Evolutionary conservation across 352 stramenopile species (phyloP).

Genomic region (Detonula confervacea): DNA sequence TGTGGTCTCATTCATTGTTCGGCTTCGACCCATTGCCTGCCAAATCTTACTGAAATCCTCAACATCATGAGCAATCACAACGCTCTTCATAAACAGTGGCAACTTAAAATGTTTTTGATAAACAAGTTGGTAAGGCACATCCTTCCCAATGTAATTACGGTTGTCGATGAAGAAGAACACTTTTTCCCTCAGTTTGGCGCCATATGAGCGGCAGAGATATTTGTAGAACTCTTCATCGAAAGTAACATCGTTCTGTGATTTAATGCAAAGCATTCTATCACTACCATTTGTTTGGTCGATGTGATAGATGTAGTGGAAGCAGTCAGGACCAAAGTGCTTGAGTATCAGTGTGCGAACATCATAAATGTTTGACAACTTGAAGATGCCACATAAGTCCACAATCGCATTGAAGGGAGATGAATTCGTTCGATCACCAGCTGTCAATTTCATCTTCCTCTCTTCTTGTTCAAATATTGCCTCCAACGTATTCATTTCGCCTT

Average conservation of each 20-base stretch:
- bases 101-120: constrained; percentile 62
- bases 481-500: constrained; percentile 64
- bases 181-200: constrained; percentile 47
- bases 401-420: constrained; percentile 64
- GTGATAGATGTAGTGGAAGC: constrained; percentile 74
- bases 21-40: constrained; percentile 73
- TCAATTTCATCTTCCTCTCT: constrained; percentile 18
- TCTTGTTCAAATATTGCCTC: constrained; percentile 62
- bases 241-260: constrained; percentile 66
- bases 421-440: background rate
- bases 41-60: constrained; percentile 75
- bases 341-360: constrained; percentile 61
- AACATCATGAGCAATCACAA: constrained; percentile 74
- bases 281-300: constrained; percentile 68
- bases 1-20: constrained; percentile 72
- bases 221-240: constrained; percentile 79
- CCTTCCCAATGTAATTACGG: constrained; percentile 76
- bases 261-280: constrained; percentile 68
- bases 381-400: constrained; percentile 72
- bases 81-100: constrained; percentile 67
- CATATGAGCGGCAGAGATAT: constrained; percentile 57
- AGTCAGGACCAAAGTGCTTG: constrained; percentile 57
- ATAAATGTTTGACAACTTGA: constrained; percentile 67
- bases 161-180: constrained; percentile 79
- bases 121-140: constrained; percentile 68